Evolutionary conservation across 1,139 yeast species (phyloP).

Genomic region (Yamadazyma blattariae): DNA sequence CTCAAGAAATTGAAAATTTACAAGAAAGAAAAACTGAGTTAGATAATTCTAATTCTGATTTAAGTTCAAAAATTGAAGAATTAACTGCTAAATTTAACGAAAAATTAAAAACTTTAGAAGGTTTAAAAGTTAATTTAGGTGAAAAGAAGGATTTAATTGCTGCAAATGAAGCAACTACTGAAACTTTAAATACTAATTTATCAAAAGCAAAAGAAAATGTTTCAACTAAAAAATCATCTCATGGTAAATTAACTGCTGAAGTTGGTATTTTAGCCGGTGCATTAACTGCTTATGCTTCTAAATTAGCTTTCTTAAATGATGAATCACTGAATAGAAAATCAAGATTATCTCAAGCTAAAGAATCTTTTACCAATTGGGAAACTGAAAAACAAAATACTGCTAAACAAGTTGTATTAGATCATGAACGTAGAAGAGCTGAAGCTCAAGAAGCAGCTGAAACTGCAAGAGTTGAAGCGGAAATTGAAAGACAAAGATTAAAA

Average conservation of each 20-base stretch:
- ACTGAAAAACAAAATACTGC: constrained; percentile 40
- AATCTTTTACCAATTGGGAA: constrained; percentile 42
- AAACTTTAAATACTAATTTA: constrained; percentile 39
- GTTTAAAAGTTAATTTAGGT: constrained; percentile 37
- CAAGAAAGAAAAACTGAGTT: constrained; percentile 41
- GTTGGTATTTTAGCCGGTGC: constrained; percentile 42
- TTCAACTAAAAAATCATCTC: constrained; percentile 35
- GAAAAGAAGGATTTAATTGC: constrained; percentile 39
- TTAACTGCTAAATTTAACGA: constrained; percentile 41
- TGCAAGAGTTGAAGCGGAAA: constrained; percentile 43
- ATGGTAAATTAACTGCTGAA: constrained; percentile 39
- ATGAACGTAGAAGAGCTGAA: constrained; percentile 44
- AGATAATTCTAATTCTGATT: constrained; percentile 44
- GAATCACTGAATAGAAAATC: constrained; percentile 37
- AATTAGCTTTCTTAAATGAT: constrained; percentile 35
- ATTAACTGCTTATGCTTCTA: constrained; percentile 45
- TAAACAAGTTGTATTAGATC: constrained; percentile 38
- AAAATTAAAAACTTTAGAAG: constrained; percentile 39
- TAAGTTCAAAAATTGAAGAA: constrained; percentile 37
- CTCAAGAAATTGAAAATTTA: constrained; percentile 43
- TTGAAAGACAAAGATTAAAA: constrained; percentile 37
- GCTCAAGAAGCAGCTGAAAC: constrained; percentile 50
- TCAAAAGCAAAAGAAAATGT: constrained; percentile 32
- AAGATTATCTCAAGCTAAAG: constrained; percentile 43
- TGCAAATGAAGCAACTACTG: constrained; percentile 34